Conservation (phyloP, 129 eudicot genomes). For the Tagetes patula region DNA sequence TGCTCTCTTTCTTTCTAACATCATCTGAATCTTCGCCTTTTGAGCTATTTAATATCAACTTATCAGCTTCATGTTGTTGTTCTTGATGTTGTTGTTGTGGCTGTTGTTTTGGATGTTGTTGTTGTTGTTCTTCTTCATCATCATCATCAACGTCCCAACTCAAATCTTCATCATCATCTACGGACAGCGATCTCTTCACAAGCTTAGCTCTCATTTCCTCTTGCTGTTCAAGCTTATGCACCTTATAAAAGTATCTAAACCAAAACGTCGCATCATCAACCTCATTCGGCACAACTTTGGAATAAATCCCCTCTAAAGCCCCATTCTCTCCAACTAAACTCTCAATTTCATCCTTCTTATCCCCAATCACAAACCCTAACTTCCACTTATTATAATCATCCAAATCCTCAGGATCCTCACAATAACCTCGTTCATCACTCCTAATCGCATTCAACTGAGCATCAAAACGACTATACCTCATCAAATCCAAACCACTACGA, state of each 20-base stretch:
- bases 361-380: conserved; percentile 62
- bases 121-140: conserved; percentile 35
- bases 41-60: conserved; percentile 3
- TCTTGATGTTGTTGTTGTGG: background rate
- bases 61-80: conserved; percentile 17
- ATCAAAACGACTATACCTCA: conserved; percentile 65
- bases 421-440: conserved; percentile 51
- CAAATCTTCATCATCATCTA: conserved; percentile 82
- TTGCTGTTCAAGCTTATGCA: conserved; percentile 64
- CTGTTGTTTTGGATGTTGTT: background rate
- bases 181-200: conserved; percentile 69
- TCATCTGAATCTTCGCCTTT: conserved; percentile 7
- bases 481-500: conserved; percentile 28
- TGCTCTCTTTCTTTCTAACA: conserved; percentile 25
- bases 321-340: conserved; percentile 60
- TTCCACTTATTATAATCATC: conserved; percentile 78
- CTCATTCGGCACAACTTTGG: conserved; percentile 49
- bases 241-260: conserved; percentile 76
- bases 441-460: conserved; percentile 59
- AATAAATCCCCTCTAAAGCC: conserved; percentile 49
- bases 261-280: conserved; percentile 73
- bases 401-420: conserved; percentile 72
- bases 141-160: conserved; percentile 96
- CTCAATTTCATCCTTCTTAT: conserved; percentile 58
- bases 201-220: conserved; percentile 80